Evolutionary conservation across 1,139 yeast species (phyloP).

Genomic region (Candida smagusa): DNA sequence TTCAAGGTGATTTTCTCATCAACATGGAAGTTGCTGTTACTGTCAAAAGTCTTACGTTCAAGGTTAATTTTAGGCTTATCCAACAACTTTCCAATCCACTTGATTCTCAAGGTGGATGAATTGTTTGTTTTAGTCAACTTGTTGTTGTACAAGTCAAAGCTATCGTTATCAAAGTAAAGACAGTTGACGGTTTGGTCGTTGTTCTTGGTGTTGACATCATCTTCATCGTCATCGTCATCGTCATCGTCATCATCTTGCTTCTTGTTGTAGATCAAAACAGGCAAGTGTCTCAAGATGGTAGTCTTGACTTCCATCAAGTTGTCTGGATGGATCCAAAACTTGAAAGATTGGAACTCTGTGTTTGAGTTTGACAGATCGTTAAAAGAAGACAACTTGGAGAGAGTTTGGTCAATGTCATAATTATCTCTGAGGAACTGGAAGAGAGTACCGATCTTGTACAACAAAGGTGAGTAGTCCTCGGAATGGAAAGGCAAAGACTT

Average conservation of each 20-base stretch:
- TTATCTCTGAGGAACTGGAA: conserved; percentile 81
- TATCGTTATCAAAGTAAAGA: conserved; percentile 80
- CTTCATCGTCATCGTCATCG: conserved; percentile 22
- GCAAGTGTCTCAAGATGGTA: conserved; percentile 85
- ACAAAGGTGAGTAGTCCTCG: conserved; percentile 90
- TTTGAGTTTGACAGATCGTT: conserved; percentile 47
- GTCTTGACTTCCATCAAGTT: conserved; percentile 97
- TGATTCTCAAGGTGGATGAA: conserved; percentile 72
- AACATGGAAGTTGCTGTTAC: conserved; percentile 50
- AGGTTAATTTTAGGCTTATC: conserved; percentile 75
- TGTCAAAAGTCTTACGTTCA: conserved; percentile 73
- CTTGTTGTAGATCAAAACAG: conserved; percentile 75
- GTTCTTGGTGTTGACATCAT: conserved; percentile 19
- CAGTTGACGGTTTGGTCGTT: conserved; percentile 83
- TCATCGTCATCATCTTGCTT: conserved; percentile 26
- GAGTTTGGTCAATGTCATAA: conserved; percentile 36
- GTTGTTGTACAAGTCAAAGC: conserved; percentile 82
- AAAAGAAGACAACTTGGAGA: conserved; percentile 45
- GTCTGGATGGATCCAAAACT: conserved; percentile 96
- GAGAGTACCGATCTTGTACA: conserved; percentile 77
- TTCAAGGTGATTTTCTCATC: conserved; percentile 65
- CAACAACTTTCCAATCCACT: conserved; percentile 85
- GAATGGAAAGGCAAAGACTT: conserved; percentile 87
- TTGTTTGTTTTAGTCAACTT: conserved; percentile 71
- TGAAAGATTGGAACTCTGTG: conserved; percentile 69